Base-by-base conservation (phyloP, 257 asterid species). In the Forsythia viridissima region DNA sequence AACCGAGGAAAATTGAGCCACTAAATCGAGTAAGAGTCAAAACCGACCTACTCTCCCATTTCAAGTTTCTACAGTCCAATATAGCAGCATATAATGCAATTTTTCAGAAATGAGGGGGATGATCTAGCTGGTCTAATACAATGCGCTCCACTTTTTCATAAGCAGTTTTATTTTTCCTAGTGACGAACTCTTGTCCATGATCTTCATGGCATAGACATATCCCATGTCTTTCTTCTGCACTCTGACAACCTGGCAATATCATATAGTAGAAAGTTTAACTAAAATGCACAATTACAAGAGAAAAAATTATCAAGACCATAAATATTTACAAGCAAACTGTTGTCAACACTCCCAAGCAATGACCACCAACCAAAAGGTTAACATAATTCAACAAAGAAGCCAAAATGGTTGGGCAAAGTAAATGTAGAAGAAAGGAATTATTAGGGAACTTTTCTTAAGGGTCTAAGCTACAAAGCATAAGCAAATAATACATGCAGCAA, bases 151-250 rank as follows among this genome's bases (percentile, higher is more conserved):
- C 24, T 24, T 97, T 85, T 96, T 96, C 99, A 86, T 96, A 96
- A 72, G 99, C 97, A n/a, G 97, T 93, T 88, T 96, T 96, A 81
- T 93, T 96, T 89, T 93, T 97, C 90, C 93, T 96, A 4, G 98
- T 93, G 82, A 96, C 93, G 90, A 96, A 96, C 79, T 90, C 97
- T 92, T 86, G 24, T 24, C 24, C 24, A 24, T 24, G 24, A 24
- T 24, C 24, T 24, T 24, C 24, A 24, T 24, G 24, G 24, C 24
- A 24, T 24, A 24, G 48, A 98, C 99, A 80, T 92, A 96, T 38
- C 95, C 93, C 0, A 97, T 92, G 82, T 96, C 99, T 87, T 92
- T 93, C 94, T 96, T 96, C 86, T 77, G 92, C 36, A 98, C 99
- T 84, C 97, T 88, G 44, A 96, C 98, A 82, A 96, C 99, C 99